Percentiles rank a stretch among this genome's conserved stretches.
Conservation (phyloP, 129 eudicot genomes). For the Pulicaria dysenterica region DNA sequence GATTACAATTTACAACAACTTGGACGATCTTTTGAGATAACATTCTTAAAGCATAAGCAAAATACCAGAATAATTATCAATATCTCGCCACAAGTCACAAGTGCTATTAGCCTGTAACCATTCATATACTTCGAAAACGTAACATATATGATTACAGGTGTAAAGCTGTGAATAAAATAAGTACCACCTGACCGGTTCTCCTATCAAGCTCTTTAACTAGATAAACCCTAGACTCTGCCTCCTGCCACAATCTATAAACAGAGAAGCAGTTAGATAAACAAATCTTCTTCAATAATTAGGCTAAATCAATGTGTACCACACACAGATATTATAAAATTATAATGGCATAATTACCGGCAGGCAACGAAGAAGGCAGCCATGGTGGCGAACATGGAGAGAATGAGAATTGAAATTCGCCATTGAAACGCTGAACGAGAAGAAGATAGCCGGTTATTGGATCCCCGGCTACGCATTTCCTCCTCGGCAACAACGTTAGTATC, state of each 20-base stretch:
- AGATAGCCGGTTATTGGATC: constrained; percentile 55
- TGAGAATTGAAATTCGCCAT: constrained; percentile 47
- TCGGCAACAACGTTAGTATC: neutral
- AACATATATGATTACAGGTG: neutral
- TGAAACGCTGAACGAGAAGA: constrained; percentile 50
- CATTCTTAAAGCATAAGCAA: constrained; percentile 6
- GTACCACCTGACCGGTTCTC: constrained; percentile 67
- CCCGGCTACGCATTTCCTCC: constrained; percentile 67
- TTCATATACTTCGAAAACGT: neutral
- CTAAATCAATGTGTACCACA: constrained; percentile 14
- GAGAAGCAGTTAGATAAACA: neutral
- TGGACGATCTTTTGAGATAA: neutral
- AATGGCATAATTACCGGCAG: constrained; percentile 44
- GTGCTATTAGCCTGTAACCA: neutral
- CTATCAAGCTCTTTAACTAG: constrained; percentile 67
- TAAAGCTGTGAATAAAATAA: neutral
- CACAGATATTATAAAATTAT: neutral
- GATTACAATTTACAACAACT: neutral
- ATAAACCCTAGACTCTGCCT: constrained; percentile 69
- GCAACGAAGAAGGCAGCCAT: constrained; percentile 79
- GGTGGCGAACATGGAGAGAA: constrained; percentile 84
- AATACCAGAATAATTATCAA: neutral
- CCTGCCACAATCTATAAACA: constrained; percentile 78
- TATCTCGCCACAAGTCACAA: neutral
- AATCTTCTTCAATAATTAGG: constrained; percentile 6